Conservation (phyloP, 2,329 filamentous ascomycete genomes). For the Sclerotinia sclerotiorum region DNA sequence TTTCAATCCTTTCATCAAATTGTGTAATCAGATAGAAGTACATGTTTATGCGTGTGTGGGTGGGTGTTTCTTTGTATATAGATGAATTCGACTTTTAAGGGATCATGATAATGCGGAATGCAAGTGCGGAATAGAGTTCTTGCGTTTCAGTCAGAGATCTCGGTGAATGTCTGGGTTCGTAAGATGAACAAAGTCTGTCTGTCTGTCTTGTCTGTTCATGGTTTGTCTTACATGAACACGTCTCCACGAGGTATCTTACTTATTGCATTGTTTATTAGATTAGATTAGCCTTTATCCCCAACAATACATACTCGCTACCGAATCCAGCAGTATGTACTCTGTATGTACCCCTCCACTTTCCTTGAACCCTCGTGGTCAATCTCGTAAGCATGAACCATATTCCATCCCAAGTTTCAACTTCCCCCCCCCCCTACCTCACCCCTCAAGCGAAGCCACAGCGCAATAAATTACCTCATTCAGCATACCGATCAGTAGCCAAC, state of each 20-base stretch:
- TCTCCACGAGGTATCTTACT: neutral
- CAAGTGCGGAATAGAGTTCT: no score
- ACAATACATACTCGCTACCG: neutral
- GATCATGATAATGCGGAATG: neutral
- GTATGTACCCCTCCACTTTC: neutral
- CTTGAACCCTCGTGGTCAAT: conserved; percentile 8
- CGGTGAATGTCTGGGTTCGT: neutral
- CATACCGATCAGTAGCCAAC: neutral
- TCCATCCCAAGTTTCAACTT: neutral
- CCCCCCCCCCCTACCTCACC: neutral
- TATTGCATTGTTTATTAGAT: neutral
- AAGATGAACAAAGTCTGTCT: no score
- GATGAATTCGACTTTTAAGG: neutral
- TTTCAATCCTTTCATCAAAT: no score
- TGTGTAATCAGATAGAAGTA: neutral
- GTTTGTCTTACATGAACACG: conserved; percentile 8
- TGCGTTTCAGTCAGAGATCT: neutral
- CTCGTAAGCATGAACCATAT: neutral
- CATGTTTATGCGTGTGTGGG: neutral
- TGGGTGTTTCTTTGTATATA: conserved; percentile 1
- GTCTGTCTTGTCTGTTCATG: neutral
- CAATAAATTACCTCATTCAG: conserved; percentile 1
- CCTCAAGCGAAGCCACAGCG: conserved; percentile 12
- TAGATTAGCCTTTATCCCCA: neutral
- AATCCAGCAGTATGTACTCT: neutral